These are phyloP conservation scores for Gaultheria prostrata DNA, from an alignment of 148 eudicot genomes.

Conservation along the genomic window DNA sequence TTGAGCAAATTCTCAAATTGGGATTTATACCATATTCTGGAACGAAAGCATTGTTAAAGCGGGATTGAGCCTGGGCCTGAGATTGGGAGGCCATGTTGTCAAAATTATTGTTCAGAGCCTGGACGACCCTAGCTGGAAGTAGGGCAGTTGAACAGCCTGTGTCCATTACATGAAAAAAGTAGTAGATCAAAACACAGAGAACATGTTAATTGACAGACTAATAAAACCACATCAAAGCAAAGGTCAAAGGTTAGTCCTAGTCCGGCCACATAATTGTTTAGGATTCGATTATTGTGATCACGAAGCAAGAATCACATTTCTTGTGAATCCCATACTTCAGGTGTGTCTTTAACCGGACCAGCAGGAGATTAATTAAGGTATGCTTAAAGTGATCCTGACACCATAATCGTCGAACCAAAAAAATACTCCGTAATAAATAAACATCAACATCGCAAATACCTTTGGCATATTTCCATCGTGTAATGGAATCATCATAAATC, in stretches of 20 bases:
- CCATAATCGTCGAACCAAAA: too few species aligned
- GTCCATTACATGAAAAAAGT: background rate
- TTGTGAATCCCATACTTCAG: too few species aligned
- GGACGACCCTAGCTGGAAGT: conserved; percentile 37
- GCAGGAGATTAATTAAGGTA: too few species aligned
- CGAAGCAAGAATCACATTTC: too few species aligned
- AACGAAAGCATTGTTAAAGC: background rate
- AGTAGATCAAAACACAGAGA: background rate
- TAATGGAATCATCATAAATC: background rate
- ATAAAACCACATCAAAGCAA: background rate
- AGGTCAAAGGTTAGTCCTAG: too few species aligned
- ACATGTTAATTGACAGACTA: background rate
- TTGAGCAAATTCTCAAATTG: background rate
- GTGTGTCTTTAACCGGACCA: too few species aligned
- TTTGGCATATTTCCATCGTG: background rate
- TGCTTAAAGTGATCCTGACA: too few species aligned
- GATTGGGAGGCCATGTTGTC: conserved; percentile 27
- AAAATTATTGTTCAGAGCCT: conserved; percentile 33
- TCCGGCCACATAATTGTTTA: too few species aligned
- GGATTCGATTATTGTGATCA: too few species aligned
- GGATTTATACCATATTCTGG: conserved; percentile 33
- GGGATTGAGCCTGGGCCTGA: conserved; percentile 11
- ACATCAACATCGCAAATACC: background rate
- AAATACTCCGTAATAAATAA: too few species aligned
- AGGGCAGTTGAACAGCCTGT: conserved; percentile 39